A percentile compares a stretch with the other conserved stretches of the same genome.
phyloP scores from a whole-genome alignment of 768 basidiomycete species.

The Russula vinacea region DNA sequence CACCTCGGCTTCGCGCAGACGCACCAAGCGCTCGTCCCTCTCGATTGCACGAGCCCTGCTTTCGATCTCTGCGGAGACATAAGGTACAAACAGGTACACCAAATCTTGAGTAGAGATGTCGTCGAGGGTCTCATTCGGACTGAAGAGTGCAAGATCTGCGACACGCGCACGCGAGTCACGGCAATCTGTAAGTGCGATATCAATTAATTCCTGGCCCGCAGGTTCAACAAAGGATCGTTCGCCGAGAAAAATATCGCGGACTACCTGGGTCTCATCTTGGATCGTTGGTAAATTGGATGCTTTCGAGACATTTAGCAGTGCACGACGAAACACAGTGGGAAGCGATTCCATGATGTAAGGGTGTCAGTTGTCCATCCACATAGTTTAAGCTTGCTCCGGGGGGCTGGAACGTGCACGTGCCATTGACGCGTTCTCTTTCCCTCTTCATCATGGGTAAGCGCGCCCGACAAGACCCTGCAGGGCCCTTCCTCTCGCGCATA shows the following conservation, averaged over 20 bases:
- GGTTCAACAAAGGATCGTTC: background rate
- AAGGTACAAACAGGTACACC: conserved; percentile 72
- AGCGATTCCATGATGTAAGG: conserved; percentile 34
- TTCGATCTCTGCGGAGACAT: conserved; percentile 60
- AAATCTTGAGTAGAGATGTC: conserved; percentile 79
- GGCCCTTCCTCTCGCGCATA: conserved; percentile 6
- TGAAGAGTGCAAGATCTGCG: conserved; percentile 66
- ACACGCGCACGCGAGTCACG: conserved; percentile 52
- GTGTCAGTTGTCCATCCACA: conserved; percentile 26
- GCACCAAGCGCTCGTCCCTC: conserved; percentile 53
- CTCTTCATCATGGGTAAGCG: conserved; percentile 7
- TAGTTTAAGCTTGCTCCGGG: background rate
- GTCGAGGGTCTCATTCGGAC: conserved; percentile 76
- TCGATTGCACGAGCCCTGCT: conserved; percentile 56
- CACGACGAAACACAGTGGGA: conserved; percentile 41
- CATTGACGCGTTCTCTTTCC: background rate
- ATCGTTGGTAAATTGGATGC: conserved; percentile 43
- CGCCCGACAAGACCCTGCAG: background rate
- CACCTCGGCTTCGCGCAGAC: conserved; percentile 59
- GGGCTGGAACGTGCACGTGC: background rate
- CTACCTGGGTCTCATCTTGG: conserved; percentile 47
- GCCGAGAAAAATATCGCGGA: background rate
- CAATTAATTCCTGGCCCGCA: conserved; percentile 53
- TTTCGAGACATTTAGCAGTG: conserved; percentile 40
- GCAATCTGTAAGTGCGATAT: conserved; percentile 55